phyloP scores from a whole-genome alignment of 371 early-diverging fungal species.

The Rhizopus microsporus region DNA sequence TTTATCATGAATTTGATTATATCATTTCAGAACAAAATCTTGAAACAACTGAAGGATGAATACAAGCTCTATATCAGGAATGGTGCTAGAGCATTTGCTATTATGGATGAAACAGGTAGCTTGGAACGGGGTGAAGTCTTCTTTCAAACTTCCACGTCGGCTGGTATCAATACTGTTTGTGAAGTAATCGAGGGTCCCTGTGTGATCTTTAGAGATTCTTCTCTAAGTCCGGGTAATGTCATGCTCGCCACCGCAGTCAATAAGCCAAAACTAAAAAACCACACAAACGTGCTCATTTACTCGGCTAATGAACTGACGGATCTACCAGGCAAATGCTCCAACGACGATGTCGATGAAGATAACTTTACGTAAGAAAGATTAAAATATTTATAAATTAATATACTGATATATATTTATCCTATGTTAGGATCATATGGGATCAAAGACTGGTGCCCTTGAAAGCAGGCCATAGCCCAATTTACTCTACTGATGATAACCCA shows the following conservation, averaged over 20 bases:
- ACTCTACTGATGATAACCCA: neutral
- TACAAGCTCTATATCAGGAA: slow-evolving; percentile 61
- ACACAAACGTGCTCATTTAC: slow-evolving; percentile 78
- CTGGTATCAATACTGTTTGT: slow-evolving; percentile 7
- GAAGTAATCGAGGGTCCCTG: slow-evolving; percentile 43
- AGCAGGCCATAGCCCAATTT: neutral
- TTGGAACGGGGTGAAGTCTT: slow-evolving; percentile 69
- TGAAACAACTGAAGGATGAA: slow-evolving; percentile 59
- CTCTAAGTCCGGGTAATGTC: slow-evolving; percentile 80
- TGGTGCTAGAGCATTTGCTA: slow-evolving; percentile 66
- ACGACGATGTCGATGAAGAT: slow-evolving; percentile 84
- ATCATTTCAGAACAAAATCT: slow-evolving; percentile 43
- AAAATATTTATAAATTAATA: neutral
- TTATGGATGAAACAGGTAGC: slow-evolving; percentile 72
- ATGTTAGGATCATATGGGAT: slow-evolving; percentile 66
- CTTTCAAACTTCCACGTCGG: slow-evolving; percentile 34
- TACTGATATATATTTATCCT: neutral
- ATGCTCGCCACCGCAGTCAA: slow-evolving; percentile 66
- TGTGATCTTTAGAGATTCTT: slow-evolving; percentile 65
- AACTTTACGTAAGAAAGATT: slow-evolving; percentile 42
- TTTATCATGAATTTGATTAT: slow-evolving; percentile 53
- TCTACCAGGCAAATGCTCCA: slow-evolving; percentile 71
- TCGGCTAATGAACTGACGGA: slow-evolving; percentile 67
- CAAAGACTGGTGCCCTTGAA: slow-evolving; percentile 47
- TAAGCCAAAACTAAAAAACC: slow-evolving; percentile 51